Evolutionary conservation across 257 asterid genomes (phyloP), one percentile per base, ranked within the genome.

Genomic region (Eucommia ulmoides): DNA sequence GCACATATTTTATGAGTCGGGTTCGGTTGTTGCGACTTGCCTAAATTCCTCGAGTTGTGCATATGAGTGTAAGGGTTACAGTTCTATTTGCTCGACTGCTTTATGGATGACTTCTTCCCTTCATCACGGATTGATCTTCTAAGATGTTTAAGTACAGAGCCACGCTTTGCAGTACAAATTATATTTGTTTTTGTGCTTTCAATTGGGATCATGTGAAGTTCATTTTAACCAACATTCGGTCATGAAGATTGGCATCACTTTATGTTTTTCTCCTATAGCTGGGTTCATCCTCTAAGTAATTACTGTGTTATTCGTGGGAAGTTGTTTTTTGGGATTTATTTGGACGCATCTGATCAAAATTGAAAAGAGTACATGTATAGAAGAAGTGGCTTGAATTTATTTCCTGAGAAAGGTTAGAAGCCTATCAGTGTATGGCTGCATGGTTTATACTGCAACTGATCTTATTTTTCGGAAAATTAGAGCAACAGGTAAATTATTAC

Each of bases 401-500:
- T n/a, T n/a, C n/a, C n/a, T n/a, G n/a, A n/a, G n/a, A n/a, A n/a
- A n/a, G n/a, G n/a, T n/a, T n/a, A n/a, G n/a, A n/a, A n/a, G 12
- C 38, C 7, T 14, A 29, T 29, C 38, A 29, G 38, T 29, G 7
- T 8, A 29, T 29, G 38, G 57, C 53, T 54, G 41, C n/a, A 22
- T 54, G 64, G 50, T 62, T 54, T 50, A 51, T 53, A 52, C 44
- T 65, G 33, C 58, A 48, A 38, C 26, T 55, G 33, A 52, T 33
- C 12, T 53, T 55, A 41, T 19, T 46, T 9, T 52, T 24, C 46
- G 52, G 58, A 60, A 51, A 56, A 47, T 33, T 53, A 59, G 45
- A 56, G 65, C 65, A 20, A 35, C 67, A 8, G 52, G 20, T 33
- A 53, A 54, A 65, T n/a, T 57, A 58, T 53, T 33, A 14, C 20